Evolutionary conservation across 768 basidiomycete genomes (phyloP).

Genomic region (Leccinum boreale): DNA sequence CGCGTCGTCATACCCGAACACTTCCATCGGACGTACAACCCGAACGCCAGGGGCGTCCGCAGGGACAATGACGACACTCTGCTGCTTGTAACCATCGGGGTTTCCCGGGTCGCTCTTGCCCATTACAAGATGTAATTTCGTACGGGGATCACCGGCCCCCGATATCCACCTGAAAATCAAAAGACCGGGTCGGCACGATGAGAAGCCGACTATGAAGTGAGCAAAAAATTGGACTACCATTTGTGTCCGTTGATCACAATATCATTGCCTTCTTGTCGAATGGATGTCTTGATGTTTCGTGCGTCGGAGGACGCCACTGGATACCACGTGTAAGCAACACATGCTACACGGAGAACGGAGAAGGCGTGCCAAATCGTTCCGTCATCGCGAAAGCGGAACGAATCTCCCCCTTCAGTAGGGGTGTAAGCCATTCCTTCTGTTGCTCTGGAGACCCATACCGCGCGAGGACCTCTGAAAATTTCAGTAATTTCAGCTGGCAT

Average conservation of each 20-base stretch:
- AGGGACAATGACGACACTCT: conserved; percentile 95
- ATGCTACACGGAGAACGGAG: conserved; percentile 4
- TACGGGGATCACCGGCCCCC: conserved; percentile 91
- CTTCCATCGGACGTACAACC: conserved; percentile 87
- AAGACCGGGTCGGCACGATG: conserved; percentile 11
- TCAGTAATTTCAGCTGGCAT: not conserved
- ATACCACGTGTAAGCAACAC: conserved; percentile 1
- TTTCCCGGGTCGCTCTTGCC: conserved; percentile 91
- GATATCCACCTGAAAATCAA: conserved; percentile 80
- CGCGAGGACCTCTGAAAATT: conserved; percentile 83
- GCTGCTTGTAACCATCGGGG: conserved; percentile 72
- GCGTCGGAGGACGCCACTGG: conserved; percentile 91
- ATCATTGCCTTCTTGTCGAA: conserved; percentile 77
- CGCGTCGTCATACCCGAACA: conserved; percentile 93
- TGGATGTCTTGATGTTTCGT: conserved; percentile 88
- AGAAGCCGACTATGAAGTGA: conserved; percentile 4
- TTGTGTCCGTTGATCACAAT: conserved; percentile 96
- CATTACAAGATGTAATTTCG: conserved; percentile 88
- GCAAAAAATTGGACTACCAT: conserved; percentile 53
- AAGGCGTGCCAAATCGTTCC: conserved; percentile 69
- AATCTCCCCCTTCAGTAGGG: conserved; percentile 88
- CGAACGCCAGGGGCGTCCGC: conserved; percentile 83
- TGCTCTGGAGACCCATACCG: conserved; percentile 90
- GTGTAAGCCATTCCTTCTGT: conserved; percentile 85
- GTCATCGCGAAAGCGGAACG: conserved; percentile 98